Percentiles rank a stretch among this genome's conserved stretches.
phyloP scores from a whole-genome alignment of 2,329 filamentous ascomycete genomes.

The Chaetomiaceae sp. region DNA sequence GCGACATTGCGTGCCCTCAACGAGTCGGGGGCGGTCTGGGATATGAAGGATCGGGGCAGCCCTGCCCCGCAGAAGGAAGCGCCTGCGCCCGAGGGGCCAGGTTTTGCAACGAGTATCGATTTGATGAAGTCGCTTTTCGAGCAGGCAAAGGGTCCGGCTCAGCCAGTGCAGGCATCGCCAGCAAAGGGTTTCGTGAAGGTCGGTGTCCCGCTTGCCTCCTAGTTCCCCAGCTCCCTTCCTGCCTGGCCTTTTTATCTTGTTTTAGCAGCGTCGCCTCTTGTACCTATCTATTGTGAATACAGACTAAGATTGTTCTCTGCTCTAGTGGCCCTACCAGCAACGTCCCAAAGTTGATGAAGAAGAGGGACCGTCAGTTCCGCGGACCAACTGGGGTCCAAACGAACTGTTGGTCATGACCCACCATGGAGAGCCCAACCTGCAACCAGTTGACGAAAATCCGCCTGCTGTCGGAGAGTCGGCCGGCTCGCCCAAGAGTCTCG shows the following conservation, averaged over 20 bases:
- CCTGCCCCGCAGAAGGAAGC: constrained; percentile 31
- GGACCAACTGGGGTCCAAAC: constrained; percentile 68
- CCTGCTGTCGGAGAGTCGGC: constrained; percentile 17
- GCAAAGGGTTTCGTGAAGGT: constrained; percentile 79
- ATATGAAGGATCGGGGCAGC: constrained; percentile 32
- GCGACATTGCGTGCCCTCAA: constrained; percentile 59
- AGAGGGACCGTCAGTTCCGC: constrained; percentile 65
- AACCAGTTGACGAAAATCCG: constrained; percentile 20
- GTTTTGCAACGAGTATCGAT: constrained; percentile 86
- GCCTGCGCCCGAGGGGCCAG: constrained; percentile 47
- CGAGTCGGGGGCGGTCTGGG: constrained; percentile 55
- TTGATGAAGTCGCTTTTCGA: constrained; percentile 93
- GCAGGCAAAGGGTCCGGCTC: constrained; percentile 56
- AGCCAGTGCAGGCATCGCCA: constrained; percentile 49
- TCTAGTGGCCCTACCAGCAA: constrained; percentile 83
- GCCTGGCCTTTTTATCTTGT: background rate
- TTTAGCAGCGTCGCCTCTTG: constrained; percentile 5
- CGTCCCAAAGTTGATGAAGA: constrained; percentile 63
- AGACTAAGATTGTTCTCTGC: constrained; percentile 43
- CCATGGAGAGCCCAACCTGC: constrained; percentile 28
- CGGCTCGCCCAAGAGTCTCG: constrained; percentile 13
- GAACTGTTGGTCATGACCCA: constrained; percentile 57
- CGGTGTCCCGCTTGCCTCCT: constrained; percentile 53
- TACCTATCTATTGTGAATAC: constrained; percentile 27
- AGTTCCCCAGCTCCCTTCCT: constrained; percentile 22